Conservation (phyloP, 2,329 filamentous ascomycete species). For the Hypoxylon sp. region DNA sequence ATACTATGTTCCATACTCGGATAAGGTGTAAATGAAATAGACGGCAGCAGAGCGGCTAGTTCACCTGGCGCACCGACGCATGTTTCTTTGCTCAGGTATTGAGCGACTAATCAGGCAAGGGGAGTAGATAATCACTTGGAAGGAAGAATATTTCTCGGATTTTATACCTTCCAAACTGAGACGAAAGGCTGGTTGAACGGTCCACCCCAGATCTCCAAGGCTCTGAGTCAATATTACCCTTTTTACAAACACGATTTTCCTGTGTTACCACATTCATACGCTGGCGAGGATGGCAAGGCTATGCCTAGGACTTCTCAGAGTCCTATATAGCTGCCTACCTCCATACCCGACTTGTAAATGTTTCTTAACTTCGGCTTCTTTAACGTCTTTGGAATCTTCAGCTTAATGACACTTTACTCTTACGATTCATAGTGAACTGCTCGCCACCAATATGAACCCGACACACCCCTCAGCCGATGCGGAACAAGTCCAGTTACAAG, state of each 20-base stretch:
- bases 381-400: not conserved
- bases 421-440: not conserved
- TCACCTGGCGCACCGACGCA: not conserved
- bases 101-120: not conserved
- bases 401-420: not conserved
- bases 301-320: no score
- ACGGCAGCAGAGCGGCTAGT: not conserved
- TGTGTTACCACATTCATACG: not conserved
- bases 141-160: not conserved
- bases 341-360: no score
- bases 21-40: conserved; percentile 5
- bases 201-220: not conserved
- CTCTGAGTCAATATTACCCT: not conserved
- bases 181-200: not conserved
- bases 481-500: not conserved
- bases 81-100: not conserved
- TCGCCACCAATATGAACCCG: not conserved
- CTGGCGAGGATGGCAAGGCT: no score
- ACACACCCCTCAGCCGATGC: not conserved
- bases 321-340: no score
- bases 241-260: not conserved
- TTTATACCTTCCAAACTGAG: not conserved
- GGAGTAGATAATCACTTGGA: not conserved
- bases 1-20: not conserved
- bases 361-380: not conserved